Percentiles rank a stretch among this genome's conserved stretches.
Conservation (phyloP, 1,284 basidiomycete genomes). For the Lignosus rhinocerotis region DNA sequence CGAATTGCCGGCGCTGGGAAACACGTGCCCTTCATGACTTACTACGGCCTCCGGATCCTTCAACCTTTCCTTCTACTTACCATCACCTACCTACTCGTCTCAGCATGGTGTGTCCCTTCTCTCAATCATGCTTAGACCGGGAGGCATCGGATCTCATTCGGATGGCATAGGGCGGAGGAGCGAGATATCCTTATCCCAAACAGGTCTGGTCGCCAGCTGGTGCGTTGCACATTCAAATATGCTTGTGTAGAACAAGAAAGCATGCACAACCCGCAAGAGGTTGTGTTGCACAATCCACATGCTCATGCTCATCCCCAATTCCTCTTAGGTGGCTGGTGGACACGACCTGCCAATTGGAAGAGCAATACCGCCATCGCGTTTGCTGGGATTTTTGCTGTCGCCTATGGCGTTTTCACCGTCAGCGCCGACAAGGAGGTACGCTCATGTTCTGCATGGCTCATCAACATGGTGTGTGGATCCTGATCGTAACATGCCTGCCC, state of each 20-base stretch:
- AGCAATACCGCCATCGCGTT: conserved; percentile 64
- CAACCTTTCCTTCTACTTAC: conserved; percentile 20
- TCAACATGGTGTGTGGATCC: neutral
- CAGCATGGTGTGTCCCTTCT: conserved; percentile 25
- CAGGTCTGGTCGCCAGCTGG: conserved; percentile 72
- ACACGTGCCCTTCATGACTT: conserved; percentile 32
- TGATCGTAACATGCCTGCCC: neutral
- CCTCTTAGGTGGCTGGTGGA: conserved; percentile 73
- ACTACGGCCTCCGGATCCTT: too few species aligned
- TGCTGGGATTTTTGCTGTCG: conserved; percentile 56
- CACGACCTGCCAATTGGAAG: conserved; percentile 69
- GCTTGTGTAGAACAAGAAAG: neutral
- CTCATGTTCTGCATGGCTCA: conserved; percentile 16
- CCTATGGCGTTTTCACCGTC: conserved; percentile 58
- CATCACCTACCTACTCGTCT: conserved; percentile 12
- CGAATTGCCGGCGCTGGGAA: conserved; percentile 23
- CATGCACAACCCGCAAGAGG: too few species aligned
- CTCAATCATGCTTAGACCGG: neutral
- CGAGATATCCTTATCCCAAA: conserved; percentile 70
- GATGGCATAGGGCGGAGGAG: conserved; percentile 56
- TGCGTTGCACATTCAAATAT: conserved; percentile 24
- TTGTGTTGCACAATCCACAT: neutral
- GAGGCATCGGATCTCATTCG: neutral
- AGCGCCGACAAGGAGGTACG: conserved; percentile 67
- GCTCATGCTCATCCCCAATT: neutral